A percentile compares a stretch with the other conserved stretches of the same genome.
These are phyloP conservation scores for Sonneratia caseolaris DNA, from an alignment of 345 rosid genomes.

Conservation along the genomic window DNA sequence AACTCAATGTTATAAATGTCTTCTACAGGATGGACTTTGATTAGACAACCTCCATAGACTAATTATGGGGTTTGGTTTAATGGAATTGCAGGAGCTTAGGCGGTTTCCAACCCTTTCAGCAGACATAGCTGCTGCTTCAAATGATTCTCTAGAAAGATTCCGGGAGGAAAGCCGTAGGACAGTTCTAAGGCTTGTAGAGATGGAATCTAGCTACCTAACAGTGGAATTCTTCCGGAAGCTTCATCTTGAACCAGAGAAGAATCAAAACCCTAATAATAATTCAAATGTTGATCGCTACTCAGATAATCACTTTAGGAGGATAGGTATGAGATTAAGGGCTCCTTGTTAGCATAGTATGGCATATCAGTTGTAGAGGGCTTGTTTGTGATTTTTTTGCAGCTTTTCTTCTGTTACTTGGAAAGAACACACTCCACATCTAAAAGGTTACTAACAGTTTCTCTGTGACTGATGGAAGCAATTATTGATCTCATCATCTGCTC, in stretches of 20 bases:
- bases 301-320: constrained; percentile 80
- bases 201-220: constrained; percentile 94
- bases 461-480: too few species aligned
- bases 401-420: not conserved
- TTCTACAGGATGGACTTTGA: not conserved
- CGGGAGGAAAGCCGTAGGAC: constrained; percentile 90
- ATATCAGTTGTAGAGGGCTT: not conserved
- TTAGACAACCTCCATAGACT: not conserved
- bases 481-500: not conserved
- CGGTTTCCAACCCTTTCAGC: constrained; percentile 77
- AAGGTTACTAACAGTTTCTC: not conserved
- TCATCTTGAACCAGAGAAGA: constrained; percentile 75
- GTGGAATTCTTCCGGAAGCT: constrained; percentile 96
- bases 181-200: constrained; percentile 76
- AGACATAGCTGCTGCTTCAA: constrained; percentile 93
- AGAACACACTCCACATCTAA: not conserved
- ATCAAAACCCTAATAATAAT: constrained; percentile 27
- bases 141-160: constrained; percentile 82
- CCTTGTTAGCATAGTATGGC: not conserved
- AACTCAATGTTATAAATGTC: too few species aligned
- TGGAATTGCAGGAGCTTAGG: constrained; percentile 64
- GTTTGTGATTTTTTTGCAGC: not conserved
- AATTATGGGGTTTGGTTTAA: not conserved
- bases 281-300: constrained; percentile 54
- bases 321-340: constrained; percentile 31